Conservation (phyloP, 1,284 basidiomycete species). For the Sparassis latifolia region DNA sequence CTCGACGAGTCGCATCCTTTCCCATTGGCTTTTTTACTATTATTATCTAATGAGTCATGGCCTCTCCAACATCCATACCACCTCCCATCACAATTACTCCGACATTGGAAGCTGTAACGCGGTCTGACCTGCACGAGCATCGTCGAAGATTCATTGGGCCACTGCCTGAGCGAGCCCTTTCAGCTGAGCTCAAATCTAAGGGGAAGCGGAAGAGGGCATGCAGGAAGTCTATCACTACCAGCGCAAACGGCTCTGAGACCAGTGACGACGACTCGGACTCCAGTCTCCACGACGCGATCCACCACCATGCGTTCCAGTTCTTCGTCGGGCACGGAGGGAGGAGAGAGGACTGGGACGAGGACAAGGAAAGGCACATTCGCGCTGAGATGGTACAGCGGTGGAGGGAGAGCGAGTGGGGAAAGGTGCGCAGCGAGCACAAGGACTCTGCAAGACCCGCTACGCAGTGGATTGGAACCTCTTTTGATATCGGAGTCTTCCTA, state of each 20-base stretch:
- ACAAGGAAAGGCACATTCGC: constrained; percentile 40
- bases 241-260: constrained; percentile 1
- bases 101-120: constrained; percentile 1
- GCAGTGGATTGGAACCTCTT: constrained; percentile 67
- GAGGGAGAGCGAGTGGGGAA: constrained; percentile 61
- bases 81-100: background rate
- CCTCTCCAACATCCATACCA: background rate
- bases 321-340: constrained; percentile 59
- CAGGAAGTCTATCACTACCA: background rate
- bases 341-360: constrained; percentile 58
- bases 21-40: no score
- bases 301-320: constrained; percentile 52
- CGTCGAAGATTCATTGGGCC: constrained; percentile 25
- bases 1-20: no score
- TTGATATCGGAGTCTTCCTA: constrained; percentile 65
- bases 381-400: constrained; percentile 57
- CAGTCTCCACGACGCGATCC: constrained; percentile 40
- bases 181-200: background rate
- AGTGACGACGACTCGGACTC: constrained; percentile 29
- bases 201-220: constrained; percentile 5
- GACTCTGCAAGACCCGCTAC: constrained; percentile 21
- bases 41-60: background rate
- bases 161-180: constrained; percentile 15
- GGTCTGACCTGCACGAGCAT: constrained; percentile 15
- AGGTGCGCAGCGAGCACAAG: constrained; percentile 34